Conservation (phyloP, 768 basidiomycete species). For the Fistulinella prunicolor region DNA sequence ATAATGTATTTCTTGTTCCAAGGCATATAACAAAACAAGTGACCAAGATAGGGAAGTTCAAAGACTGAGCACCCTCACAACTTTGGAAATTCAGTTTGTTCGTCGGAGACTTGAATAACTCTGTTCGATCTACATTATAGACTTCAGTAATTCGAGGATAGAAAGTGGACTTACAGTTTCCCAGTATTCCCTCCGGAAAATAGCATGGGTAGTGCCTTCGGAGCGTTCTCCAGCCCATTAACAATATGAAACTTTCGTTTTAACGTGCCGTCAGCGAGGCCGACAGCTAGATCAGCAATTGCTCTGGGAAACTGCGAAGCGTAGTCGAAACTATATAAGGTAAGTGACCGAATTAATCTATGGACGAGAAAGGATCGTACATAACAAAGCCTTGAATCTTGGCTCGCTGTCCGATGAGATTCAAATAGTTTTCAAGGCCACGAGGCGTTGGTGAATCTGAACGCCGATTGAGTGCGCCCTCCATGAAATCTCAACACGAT, state of each 20-base stretch:
- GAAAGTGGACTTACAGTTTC: conserved; percentile 49
- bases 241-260: conserved; percentile 81
- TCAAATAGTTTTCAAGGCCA: conserved; percentile 64
- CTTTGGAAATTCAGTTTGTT: conserved; percentile 13
- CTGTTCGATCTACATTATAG: conserved; percentile 31
- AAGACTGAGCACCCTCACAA: background rate
- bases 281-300: conserved; percentile 51
- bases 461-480: background rate
- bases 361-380: conserved; percentile 36
- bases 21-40: background rate
- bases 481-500: background rate
- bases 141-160: background rate
- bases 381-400: conserved; percentile 83
- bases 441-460: conserved; percentile 57
- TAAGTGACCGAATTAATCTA: background rate
- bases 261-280: conserved; percentile 64
- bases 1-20: conserved; percentile 12
- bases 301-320: conserved; percentile 55
- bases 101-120: conserved; percentile 58
- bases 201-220: conserved; percentile 64
- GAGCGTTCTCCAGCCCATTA: conserved; percentile 71
- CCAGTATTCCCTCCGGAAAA: conserved; percentile 78
- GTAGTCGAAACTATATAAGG: conserved; percentile 66
- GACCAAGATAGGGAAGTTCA: background rate
- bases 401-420: conserved; percentile 73